Evolutionary conservation across 495 filamentous ascomycete species (phyloP).

Genomic region (Bacidia gigantensis): DNA sequence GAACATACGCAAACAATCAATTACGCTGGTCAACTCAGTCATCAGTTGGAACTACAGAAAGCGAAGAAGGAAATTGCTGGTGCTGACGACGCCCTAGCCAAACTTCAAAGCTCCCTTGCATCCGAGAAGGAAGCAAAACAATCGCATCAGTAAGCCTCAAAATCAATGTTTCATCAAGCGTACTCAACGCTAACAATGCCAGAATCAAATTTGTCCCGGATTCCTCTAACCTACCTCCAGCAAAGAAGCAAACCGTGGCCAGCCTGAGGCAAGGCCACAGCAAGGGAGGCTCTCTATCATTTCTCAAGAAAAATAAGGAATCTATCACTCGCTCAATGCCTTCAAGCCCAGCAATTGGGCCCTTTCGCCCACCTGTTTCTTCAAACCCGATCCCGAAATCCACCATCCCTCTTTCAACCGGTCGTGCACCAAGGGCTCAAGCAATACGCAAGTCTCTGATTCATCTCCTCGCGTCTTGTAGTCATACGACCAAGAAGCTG

Average conservation of each 20-base stretch:
- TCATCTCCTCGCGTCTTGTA: conserved; percentile 55
- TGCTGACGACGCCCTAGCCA: conserved; percentile 39
- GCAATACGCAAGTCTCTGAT: conserved; percentile 47
- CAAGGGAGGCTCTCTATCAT: conserved; percentile 25
- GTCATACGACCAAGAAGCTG: conserved; percentile 44
- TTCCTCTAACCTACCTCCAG: conserved; percentile 19
- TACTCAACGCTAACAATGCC: conserved; percentile 21
- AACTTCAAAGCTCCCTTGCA: conserved; percentile 38
- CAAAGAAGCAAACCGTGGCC: conserved; percentile 19
- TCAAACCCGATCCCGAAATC: conserved; percentile 20
- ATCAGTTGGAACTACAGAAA: conserved; percentile 42
- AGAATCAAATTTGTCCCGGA: conserved; percentile 22
- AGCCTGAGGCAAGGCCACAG: conserved; percentile 17
- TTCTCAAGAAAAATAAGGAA: conserved; percentile 29
- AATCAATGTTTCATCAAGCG: background rate
- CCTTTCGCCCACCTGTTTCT: conserved; percentile 24
- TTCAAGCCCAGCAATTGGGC: conserved; percentile 46
- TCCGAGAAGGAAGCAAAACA: conserved; percentile 38
- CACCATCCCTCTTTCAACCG: conserved; percentile 34
- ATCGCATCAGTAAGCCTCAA: conserved; percentile 31
- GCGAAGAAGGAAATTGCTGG: conserved; percentile 39
- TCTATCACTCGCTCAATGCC: conserved; percentile 45
- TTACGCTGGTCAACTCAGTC: conserved; percentile 41
- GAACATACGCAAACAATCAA: conserved; percentile 27
- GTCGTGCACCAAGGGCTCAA: conserved; percentile 37